Evolutionary conservation across 805 yeast species (phyloP), one percentile per base, ranked within the genome.

Genomic region (Ogataea allantospora): DNA sequence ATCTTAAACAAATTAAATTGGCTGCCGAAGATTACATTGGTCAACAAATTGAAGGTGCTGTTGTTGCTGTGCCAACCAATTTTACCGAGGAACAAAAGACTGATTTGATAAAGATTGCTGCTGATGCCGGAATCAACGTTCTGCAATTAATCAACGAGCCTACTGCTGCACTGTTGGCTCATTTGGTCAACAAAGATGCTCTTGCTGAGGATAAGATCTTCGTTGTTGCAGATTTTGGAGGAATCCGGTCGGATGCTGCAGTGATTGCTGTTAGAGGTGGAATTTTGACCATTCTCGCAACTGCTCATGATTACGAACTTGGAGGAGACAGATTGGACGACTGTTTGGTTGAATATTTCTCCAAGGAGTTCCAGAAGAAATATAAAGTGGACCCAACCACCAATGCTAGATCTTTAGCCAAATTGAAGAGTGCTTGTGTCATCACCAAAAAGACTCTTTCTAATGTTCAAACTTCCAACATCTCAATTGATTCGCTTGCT

Each of bases 161-260:
- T 50, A 71, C 88, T 43, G 85, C 97, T 44, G 95, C 97, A 33
- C 70, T 93, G 47, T 71, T 93, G 50, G 88, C 98, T 5, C 91
- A 89, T 58, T 69, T 78, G 43, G 66, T 75, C 27, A 62, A 70
- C 39, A 68, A 75, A 30, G 77, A 73, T 46, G 64, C 67, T 38
- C 62, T 73, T 45, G 53, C 54, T 39, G 66, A 77, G 50, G 95
- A 88, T 66, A 83, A 83, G 70, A 65, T 86, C 43, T 81, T 81
- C 57, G 95, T 88, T 33, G 96, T 93, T 51, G 95, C 95, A 38
- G 99, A 93, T 66, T 86, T 93, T 56, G 99, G 99, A 63, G 97
- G 96, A 59, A 75, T 88, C 53, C 78, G 98, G 67, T 82, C 95
- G 27, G 98, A 93, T 60, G 96, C 89, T 46, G 96, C 98, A 43